A percentile compares a stretch with the other conserved stretches of the same genome.
These are phyloP conservation scores for Yarrowia sp. DNA, from an alignment of 805 yeast genomes.

Conservation along the genomic window DNA sequence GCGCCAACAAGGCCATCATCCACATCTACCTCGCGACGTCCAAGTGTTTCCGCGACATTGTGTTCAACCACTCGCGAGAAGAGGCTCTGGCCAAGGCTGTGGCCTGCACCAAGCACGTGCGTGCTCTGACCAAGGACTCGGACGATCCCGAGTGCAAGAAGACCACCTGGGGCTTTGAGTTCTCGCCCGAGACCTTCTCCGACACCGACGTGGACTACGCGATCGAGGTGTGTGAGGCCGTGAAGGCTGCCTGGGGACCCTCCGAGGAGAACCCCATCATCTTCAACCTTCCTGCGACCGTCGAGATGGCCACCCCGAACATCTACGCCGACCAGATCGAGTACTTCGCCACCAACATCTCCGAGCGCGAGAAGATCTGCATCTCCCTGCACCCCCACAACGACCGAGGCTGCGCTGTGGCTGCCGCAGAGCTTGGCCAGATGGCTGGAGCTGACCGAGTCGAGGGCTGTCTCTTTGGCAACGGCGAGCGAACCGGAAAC, in stretches of 20 bases:
- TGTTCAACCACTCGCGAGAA: conserved; percentile 58
- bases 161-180: conserved; percentile 73
- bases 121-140: conserved; percentile 56
- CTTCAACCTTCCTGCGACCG: conserved; percentile 82
- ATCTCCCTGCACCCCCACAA: conserved; percentile 80
- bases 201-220: conserved; percentile 67
- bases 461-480: conserved; percentile 82
- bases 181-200: conserved; percentile 77
- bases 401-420: conserved; percentile 87
- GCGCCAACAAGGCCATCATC: conserved; percentile 72
- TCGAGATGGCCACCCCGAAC: conserved; percentile 77
- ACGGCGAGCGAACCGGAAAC: conserved; percentile 86
- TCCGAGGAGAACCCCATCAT: conserved; percentile 63
- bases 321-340: conserved; percentile 84
- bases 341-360: conserved; percentile 59
- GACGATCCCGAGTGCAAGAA: conserved; percentile 54
- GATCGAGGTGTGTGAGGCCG: conserved; percentile 68
- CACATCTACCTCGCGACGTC: conserved; percentile 77
- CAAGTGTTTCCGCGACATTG: conserved; percentile 68
- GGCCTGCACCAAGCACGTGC: conserved; percentile 59
- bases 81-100: conserved; percentile 62
- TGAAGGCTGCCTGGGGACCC: conserved; percentile 73
- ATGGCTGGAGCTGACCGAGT: conserved; percentile 87
- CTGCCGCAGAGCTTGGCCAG: conserved; percentile 79
- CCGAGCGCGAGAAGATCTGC: conserved; percentile 67